Evolutionary conservation across 768 basidiomycete species (phyloP), one percentile per base, ranked within the genome.

Genomic region (Lepiota venenata): DNA sequence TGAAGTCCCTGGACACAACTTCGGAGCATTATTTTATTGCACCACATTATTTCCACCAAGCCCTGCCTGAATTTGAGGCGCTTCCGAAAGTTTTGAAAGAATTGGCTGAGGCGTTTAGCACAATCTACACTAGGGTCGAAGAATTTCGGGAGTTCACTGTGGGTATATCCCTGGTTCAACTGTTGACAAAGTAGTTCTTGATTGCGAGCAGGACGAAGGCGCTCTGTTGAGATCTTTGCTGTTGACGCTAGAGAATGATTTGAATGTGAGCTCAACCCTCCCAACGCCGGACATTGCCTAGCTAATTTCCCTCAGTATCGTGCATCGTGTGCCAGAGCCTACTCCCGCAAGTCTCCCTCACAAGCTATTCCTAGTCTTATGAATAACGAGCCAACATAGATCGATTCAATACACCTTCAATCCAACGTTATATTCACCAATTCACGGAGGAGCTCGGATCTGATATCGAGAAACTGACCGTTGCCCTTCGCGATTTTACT

Each of bases 121-220:
- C 39, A 18, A 18, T 53, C 4, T 38, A 46, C 15, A 22, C 29
- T 1, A 32, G 52, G 22, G 47, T 53, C 29, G 45, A 53, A n/a
- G 52, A 53, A 14, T 53, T 53, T 16, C 35, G 37, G 20, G 52
- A 45, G 16, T 46, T 53, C 16, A 46, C 52, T 25, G 52, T 53
- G 21, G 3, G 44, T 25, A 3, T 40, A 8, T 16, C 18, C 4
- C n/a, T 35, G 14, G 2, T 5, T 15, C n/a, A 27, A 25, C 8
- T 3, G 7, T 10, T 10, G 4, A 20, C 21, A 16, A 25, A 18
- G 7, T 1, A n/a, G 12, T 4, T 1, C 11, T 15, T 39, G 15
- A 45, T n/a, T 1, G 22, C 4, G 11, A 6, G 1, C 11, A 53
- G 52, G 52, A 53, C 15, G 52, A 53, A 20, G 52, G 45, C 5